phyloP scores from a whole-genome alignment of 352 stramenopile genomes.

The Phytophthora tubulina region DNA sequence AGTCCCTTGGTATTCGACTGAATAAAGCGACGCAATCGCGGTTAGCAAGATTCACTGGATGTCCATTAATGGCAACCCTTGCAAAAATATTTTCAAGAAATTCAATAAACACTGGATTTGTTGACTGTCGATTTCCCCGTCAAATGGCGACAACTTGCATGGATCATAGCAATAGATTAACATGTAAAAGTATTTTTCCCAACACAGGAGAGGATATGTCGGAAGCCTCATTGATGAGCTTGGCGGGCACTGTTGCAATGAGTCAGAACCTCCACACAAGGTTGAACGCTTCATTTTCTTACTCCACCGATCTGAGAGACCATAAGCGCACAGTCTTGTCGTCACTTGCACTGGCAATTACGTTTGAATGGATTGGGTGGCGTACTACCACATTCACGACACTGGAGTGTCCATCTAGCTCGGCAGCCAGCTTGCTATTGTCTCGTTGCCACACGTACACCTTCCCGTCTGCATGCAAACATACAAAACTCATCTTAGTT shows the following conservation, averaged over 20 bases:
- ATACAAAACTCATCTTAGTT: slow-evolving; percentile 1
- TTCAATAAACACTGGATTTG: neutral
- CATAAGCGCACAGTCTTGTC: slow-evolving; percentile 76
- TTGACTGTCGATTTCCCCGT: too few relatives aligned
- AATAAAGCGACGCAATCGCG: slow-evolving; percentile 22
- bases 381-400: slow-evolving; percentile 75
- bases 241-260: slow-evolving; percentile 5
- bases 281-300: slow-evolving; percentile 16
- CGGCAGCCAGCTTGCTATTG: slow-evolving; percentile 49
- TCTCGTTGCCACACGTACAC: slow-evolving; percentile 73
- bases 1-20: neutral
- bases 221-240: neutral
- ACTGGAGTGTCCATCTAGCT: slow-evolving; percentile 65
- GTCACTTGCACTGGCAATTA: slow-evolving; percentile 79
- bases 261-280: slow-evolving; percentile 9
- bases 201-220: neutral
- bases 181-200: neutral
- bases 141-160: too few relatives aligned
- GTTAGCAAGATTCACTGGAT: neutral
- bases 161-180: neutral
- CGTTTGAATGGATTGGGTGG: slow-evolving; percentile 57
- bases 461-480: slow-evolving; percentile 54
- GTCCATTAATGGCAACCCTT: neutral
- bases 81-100: neutral
- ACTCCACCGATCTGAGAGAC: slow-evolving; percentile 41